Evolutionary conservation across 345 rosid species (phyloP).

Genomic region (Salix arbutifolia): DNA sequence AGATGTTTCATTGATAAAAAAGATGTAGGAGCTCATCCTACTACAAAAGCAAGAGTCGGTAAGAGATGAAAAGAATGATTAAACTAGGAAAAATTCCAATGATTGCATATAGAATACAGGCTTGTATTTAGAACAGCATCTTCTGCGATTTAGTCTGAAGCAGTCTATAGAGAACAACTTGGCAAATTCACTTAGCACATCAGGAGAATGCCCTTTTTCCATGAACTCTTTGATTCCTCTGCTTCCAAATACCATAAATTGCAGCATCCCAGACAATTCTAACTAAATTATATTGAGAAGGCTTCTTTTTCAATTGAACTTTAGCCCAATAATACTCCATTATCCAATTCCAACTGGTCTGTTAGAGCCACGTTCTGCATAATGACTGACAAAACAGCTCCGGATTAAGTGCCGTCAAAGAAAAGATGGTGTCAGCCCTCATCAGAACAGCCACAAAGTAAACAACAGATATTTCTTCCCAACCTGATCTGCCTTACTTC

Average conservation of each 20-base stretch:
- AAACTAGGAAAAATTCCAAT: neutral
- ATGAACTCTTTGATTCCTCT: too few species aligned
- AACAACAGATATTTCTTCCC: neutral
- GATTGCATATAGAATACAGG: neutral
- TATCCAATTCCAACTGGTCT: too few species aligned
- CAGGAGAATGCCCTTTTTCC: too few species aligned
- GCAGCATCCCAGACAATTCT: too few species aligned
- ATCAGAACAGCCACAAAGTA: neutral
- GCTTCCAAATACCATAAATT: too few species aligned
- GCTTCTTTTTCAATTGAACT: too few species aligned
- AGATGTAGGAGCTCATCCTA: neutral
- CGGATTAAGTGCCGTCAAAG: too few species aligned
- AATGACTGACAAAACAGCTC: too few species aligned
- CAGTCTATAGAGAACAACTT: neutral
- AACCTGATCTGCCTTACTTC: neutral
- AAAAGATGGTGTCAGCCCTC: too few species aligned
- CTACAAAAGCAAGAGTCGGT: neutral
- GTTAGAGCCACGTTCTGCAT: too few species aligned
- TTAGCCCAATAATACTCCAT: too few species aligned
- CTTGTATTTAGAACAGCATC: neutral
- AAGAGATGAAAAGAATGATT: neutral
- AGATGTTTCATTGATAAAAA: neutral
- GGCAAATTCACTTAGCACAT: neutral
- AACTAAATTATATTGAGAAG: too few species aligned
- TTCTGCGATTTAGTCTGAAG: neutral